Evolutionary conservation across 2,329 filamentous ascomycete genomes (phyloP).

Genomic region (Alternaria hordeiaustralica): DNA sequence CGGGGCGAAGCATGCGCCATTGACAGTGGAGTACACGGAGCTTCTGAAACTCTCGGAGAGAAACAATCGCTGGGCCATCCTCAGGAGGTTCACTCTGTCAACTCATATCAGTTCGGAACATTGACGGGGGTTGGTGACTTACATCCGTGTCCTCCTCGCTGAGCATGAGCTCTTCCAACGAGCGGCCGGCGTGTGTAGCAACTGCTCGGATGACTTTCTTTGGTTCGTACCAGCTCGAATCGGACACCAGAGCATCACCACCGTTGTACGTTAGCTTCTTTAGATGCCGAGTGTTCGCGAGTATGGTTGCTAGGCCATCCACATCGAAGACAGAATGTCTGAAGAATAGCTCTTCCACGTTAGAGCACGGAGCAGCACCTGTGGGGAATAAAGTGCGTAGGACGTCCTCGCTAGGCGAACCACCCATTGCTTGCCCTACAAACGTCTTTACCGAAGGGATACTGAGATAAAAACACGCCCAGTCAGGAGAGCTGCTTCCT

Average conservation of each 20-base stretch:
- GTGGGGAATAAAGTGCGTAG: background rate
- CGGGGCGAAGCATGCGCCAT: background rate
- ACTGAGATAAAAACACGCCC: conserved; percentile 16
- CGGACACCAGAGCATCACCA: conserved; percentile 3
- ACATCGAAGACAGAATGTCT: conserved; percentile 9
- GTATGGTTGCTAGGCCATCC: conserved; percentile 3
- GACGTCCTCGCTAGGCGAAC: background rate
- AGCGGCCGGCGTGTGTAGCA: conserved; percentile 4
- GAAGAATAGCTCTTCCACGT: conserved; percentile 19
- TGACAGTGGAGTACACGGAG: background rate
- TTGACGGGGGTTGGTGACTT: background rate
- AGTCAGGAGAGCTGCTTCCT: conserved; percentile 1
- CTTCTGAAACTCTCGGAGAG: background rate
- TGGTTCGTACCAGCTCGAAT: conserved; percentile 3
- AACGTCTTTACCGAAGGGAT: conserved; percentile 21
- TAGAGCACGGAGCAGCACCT: conserved; percentile 6
- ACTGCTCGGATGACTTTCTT: conserved; percentile 14
- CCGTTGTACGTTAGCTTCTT: conserved; percentile 16
- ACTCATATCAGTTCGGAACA: background rate
- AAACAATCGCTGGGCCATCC: background rate
- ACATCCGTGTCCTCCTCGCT: background rate
- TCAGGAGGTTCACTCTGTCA: background rate
- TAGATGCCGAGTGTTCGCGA: conserved; percentile 11
- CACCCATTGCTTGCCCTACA: conserved; percentile 16
- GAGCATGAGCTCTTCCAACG: conserved; percentile 11